Evolutionary conservation across 2,329 filamentous ascomycete genomes (phyloP).

Genomic region (Curvularia sp.): DNA sequence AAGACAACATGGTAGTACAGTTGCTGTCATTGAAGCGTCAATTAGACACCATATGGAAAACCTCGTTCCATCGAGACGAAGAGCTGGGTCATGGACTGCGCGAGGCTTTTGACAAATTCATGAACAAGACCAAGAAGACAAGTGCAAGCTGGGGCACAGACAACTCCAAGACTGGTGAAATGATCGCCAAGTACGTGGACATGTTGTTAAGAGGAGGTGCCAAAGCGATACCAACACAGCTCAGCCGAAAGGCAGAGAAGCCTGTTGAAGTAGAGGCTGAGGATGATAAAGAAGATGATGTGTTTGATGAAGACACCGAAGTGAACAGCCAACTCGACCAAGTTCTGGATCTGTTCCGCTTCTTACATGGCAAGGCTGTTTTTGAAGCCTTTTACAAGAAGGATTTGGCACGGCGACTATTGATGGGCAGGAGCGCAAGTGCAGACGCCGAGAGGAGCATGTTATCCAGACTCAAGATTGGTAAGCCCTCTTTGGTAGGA

Average conservation of each 20-base stretch:
- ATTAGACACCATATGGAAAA: constrained; percentile 76
- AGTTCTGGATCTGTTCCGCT: constrained; percentile 91
- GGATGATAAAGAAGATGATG: constrained; percentile 64
- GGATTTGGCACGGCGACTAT: constrained; percentile 83
- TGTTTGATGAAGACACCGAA: constrained; percentile 88
- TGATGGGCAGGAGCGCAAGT: constrained; percentile 92
- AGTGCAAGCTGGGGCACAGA: constrained; percentile 77
- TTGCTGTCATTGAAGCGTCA: constrained; percentile 81
- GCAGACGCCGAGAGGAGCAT: constrained; percentile 96
- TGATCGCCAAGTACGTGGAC: constrained; percentile 98
- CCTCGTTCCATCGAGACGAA: constrained; percentile 79
- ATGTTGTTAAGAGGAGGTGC: constrained; percentile 84
- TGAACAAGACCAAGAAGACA: constrained; percentile 83
- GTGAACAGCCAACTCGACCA: constrained; percentile 92
- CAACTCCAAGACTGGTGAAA: constrained; percentile 94
- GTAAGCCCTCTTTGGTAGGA: constrained; percentile 41
- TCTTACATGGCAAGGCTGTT: constrained; percentile 95
- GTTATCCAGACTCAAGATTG: constrained; percentile 84
- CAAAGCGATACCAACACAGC: constrained; percentile 76
- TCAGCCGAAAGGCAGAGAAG: constrained; percentile 66
- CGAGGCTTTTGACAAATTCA: constrained; percentile 86
- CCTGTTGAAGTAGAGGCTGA: constrained; percentile 66
- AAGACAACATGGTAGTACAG: constrained; percentile 84
- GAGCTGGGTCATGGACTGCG: constrained; percentile 78
- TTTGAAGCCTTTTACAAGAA: constrained; percentile 99